A percentile compares a stretch with the other conserved stretches of the same genome.
Conservation (phyloP, 1,139 yeast species). For the Suhomyces ambrosiae region DNA sequence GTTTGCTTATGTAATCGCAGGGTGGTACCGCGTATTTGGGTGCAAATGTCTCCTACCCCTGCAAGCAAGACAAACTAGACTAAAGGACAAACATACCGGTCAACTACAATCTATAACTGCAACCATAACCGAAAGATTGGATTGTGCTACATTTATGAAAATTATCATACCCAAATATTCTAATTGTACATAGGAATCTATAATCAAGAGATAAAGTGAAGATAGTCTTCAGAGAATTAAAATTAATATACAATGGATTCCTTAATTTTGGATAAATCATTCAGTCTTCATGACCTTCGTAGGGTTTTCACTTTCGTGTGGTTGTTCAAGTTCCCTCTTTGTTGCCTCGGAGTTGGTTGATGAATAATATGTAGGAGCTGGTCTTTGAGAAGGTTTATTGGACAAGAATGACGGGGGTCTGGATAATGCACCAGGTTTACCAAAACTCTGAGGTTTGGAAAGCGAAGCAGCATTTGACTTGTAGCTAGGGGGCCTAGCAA, state of each 20-base stretch:
- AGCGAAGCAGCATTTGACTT: slow-evolving; percentile 12
- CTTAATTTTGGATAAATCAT: slow-evolving; percentile 1
- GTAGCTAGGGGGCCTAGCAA: slow-evolving; percentile 19
- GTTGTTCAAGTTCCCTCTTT: slow-evolving; percentile 14
- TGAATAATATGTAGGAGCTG: slow-evolving; percentile 3
- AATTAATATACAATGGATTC: slow-evolving; percentile 3
- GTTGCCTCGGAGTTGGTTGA: slow-evolving; percentile 2
- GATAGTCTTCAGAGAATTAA: slow-evolving; percentile 6
- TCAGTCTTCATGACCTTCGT: slow-evolving; percentile 17
- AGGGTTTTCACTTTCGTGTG: slow-evolving; percentile 11
- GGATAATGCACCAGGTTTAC: slow-evolving; percentile 23
- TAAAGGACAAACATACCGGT: no score
- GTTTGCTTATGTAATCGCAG: background rate
- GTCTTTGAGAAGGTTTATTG: slow-evolving; percentile 18
- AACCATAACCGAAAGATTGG: no score
- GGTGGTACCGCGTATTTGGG: background rate
- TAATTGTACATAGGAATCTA: slow-evolving; percentile 6
- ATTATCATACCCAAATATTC: slow-evolving; percentile 1
- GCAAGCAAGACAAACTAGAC: background rate
- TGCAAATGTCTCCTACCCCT: background rate
- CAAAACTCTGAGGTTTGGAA: slow-evolving; percentile 19
- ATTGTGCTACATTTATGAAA: no score
- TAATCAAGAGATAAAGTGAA: slow-evolving; percentile 1
- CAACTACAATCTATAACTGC: no score
- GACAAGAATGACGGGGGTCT: slow-evolving; percentile 27